Evolutionary conservation across 2,329 filamentous ascomycete species (phyloP).

Genomic region (Fonsecaea multimorphosa): DNA sequence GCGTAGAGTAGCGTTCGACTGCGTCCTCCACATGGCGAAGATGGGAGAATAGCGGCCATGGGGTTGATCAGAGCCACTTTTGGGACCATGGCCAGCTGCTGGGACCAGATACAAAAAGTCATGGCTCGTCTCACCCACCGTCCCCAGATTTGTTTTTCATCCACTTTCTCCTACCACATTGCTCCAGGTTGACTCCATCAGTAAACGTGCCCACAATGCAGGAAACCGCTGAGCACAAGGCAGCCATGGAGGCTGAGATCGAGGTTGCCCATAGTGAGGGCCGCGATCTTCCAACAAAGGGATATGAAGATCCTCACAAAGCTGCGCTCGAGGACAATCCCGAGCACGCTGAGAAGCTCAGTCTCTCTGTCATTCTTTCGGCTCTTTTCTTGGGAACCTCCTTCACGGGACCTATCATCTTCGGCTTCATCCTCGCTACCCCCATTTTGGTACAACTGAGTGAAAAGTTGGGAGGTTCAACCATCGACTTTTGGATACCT

Average conservation of each 20-base stretch:
- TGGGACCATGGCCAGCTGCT: conserved; percentile 3
- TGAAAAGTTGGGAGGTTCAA: conserved; percentile 29
- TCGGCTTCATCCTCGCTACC: conserved; percentile 33
- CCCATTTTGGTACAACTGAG: conserved; percentile 33
- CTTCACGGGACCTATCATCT: conserved; percentile 33
- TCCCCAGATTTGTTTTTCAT: conserved; percentile 18
- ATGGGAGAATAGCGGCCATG: conserved; percentile 3
- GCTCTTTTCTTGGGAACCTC: conserved; percentile 33
- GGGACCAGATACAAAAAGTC: conserved; percentile 17
- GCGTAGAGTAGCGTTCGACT: conserved; percentile 3
- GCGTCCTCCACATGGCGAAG: conserved; percentile 20
- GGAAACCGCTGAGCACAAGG: conserved; percentile 25
- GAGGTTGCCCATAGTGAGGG: conserved; percentile 27
- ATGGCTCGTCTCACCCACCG: conserved; percentile 13
- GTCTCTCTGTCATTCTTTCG: conserved; percentile 30
- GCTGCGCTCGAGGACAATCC: conserved; percentile 34
- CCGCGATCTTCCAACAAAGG: conserved; percentile 17
- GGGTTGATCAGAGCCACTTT: conserved; percentile 22
- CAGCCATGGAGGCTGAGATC: conserved; percentile 25
- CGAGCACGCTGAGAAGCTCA: conserved; percentile 28
- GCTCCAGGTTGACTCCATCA: conserved; percentile 3
- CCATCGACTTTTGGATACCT: conserved; percentile 32
- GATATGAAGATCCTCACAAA: conserved; percentile 34
- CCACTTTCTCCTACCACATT: conserved; percentile 2
- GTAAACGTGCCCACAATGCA: conserved; percentile 19